A percentile compares a stretch with the other conserved stretches of the same genome.
These are phyloP conservation scores for Saccharomyces hybrid DNA, from an alignment of 1,139 yeast genomes.

Conservation along the genomic window DNA sequence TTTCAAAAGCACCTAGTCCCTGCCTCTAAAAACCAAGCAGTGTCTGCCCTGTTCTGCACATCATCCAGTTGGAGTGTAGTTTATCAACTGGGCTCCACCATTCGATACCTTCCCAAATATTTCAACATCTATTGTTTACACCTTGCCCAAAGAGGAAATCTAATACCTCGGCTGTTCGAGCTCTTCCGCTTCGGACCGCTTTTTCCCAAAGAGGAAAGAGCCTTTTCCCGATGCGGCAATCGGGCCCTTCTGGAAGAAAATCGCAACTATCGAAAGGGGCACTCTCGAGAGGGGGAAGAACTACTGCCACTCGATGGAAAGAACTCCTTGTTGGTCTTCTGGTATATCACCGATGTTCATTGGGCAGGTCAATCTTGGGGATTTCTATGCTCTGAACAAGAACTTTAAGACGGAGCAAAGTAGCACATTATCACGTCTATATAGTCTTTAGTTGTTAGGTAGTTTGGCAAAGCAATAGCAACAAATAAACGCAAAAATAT, in stretches of 20 bases:
- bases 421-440: background rate
- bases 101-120: background rate
- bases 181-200: background rate
- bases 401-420: background rate
- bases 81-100: background rate
- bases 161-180: background rate
- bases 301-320: background rate
- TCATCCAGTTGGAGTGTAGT: background rate
- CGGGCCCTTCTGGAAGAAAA: background rate
- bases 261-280: background rate
- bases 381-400: background rate
- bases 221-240: background rate
- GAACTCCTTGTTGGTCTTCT: background rate
- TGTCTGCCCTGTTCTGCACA: background rate
- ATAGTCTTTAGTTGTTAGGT: background rate
- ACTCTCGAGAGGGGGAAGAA: background rate
- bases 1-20: background rate
- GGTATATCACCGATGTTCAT: background rate
- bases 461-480: conserved; percentile 1
- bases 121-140: background rate
- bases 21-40: background rate
- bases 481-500: conserved; percentile 27
- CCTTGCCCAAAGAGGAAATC: background rate
- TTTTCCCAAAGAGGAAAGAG: background rate
- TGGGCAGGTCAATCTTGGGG: background rate